phyloP scores from a whole-genome alignment of 805 yeast genomes.

The Metschnikowia matae region DNA sequence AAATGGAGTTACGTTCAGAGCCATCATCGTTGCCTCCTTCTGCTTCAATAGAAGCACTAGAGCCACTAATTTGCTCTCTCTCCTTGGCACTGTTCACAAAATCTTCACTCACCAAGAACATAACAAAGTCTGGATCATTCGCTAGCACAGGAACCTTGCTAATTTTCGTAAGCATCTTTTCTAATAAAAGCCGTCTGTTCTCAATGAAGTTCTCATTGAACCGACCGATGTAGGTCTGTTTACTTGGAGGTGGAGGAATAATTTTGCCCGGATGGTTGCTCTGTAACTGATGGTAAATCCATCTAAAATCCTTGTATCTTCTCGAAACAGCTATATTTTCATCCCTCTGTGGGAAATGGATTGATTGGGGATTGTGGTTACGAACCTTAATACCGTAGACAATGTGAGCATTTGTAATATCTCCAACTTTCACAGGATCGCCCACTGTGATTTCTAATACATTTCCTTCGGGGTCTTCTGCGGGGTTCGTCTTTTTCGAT shows the following conservation, averaged over 20 bases:
- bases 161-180: constrained; percentile 79
- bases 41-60: constrained; percentile 42
- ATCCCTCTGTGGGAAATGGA: constrained; percentile 14
- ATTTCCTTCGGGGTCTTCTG: constrained; percentile 13
- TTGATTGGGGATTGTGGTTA: constrained; percentile 41
- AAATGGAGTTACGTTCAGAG: constrained; percentile 17
- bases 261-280: constrained; percentile 85
- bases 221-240: constrained; percentile 88
- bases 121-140: constrained; percentile 68
- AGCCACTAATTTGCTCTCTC: constrained; percentile 57
- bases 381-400: constrained; percentile 74
- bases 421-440: constrained; percentile 91
- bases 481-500: constrained; percentile 4
- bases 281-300: constrained; percentile 88
- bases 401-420: constrained; percentile 81
- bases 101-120: constrained; percentile 73
- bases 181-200: constrained; percentile 76
- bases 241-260: constrained; percentile 91
- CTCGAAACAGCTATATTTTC: constrained; percentile 52
- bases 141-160: constrained; percentile 52
- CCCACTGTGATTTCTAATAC: constrained; percentile 69
- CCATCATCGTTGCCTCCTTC: constrained; percentile 38
- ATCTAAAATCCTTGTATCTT: constrained; percentile 87
- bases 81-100: constrained; percentile 67
- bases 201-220: constrained; percentile 89